Evolutionary conservation across 345 rosid genomes (phyloP).

Genomic region (Salix suchowensis): DNA sequence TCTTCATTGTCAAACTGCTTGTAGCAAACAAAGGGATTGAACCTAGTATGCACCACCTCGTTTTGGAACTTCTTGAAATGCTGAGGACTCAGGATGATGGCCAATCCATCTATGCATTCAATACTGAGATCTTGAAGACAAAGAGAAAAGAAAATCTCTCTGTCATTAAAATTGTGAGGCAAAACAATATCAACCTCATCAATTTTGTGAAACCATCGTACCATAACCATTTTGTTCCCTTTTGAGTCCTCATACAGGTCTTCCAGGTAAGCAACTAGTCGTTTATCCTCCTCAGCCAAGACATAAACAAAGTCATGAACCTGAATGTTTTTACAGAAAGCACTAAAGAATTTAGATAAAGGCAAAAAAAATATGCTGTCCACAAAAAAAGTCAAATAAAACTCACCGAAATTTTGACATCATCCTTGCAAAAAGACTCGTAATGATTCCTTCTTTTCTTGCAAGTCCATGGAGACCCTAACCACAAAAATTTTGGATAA

Average conservation of each 20-base stretch:
- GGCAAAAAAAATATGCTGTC: background rate
- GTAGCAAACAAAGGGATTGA: slow-evolving; percentile 56
- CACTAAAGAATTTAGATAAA: background rate
- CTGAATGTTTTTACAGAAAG: slow-evolving; percentile 32
- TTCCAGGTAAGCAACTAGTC: slow-evolving; percentile 73
- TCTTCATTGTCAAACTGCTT: slow-evolving; percentile 54
- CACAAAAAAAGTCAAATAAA: background rate
- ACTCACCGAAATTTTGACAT: slow-evolving; percentile 69
- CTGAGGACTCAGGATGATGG: slow-evolving; percentile 67
- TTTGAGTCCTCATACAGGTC: slow-evolving; percentile 75
- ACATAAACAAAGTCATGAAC: slow-evolving; percentile 68
- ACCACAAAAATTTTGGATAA: slow-evolving; percentile 43
- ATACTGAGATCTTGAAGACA: slow-evolving; percentile 83
- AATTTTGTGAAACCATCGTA: slow-evolving; percentile 90
- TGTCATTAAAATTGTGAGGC: slow-evolving; percentile 52
- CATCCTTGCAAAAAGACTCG: slow-evolving; percentile 53
- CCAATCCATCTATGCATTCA: slow-evolving; percentile 86
- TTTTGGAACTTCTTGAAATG: slow-evolving; percentile 54
- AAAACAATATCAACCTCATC: slow-evolving; percentile 75
- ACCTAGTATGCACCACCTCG: slow-evolving; percentile 24
- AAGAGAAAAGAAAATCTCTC: slow-evolving; percentile 82
- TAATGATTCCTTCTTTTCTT: slow-evolving; percentile 58
- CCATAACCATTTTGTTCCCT: slow-evolving; percentile 67
- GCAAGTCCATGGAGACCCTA: slow-evolving; percentile 62
- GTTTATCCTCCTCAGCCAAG: slow-evolving; percentile 63